Evolutionary conservation across 192 early-diverging fungal species (phyloP), one percentile per base, ranked within the genome.

Genomic region (Allomyces javanicus): DNA sequence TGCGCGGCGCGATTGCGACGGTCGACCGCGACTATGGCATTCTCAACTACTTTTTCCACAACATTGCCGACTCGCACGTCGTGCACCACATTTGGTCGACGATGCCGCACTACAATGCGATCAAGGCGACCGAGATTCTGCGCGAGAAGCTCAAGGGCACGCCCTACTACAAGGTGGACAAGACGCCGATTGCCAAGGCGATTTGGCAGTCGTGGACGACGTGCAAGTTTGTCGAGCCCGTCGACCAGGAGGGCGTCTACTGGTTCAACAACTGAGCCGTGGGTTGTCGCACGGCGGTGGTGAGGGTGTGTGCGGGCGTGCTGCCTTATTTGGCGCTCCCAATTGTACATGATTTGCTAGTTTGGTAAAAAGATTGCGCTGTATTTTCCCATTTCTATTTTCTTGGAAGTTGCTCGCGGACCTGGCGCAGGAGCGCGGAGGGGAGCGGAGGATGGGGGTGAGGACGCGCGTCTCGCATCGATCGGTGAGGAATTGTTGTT

Each of bases 71-170:
- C 70, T 92, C 91, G 4, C 92, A 97, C 71, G 92, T 97, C 23
- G 92, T 87, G 10, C 95, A 97, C 73, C 95, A 97, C 72, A 74
- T 93, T 67, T 97, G 96, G 80, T 89, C 89, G 11, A 89, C 84
- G n/a, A 97, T 97, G 92, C 95, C 95, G 12, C 91, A 93, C 78
- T 97, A 97, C 79, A 79, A 97, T 71, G 95, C 86, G 1, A 70
- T 78, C 65, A 89, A 93, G 74, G 95, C 95, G 4, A 97, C 95
- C 24, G 67, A 67, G 44, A 82, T 86, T 63, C 72, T 96, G 61
- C 86, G 88, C 76, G 50, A 58, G 10, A 82, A 86, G 79, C 77
- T 85, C 63, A 76, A 94, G 44, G 93, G 91, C 26, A 75, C 83
- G 64, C 17, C 17, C 50, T 83, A 89, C 73, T 97, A 97, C 71